phyloP scores from a whole-genome alignment of 257 asterid species.

The Ballota nigra region DNA sequence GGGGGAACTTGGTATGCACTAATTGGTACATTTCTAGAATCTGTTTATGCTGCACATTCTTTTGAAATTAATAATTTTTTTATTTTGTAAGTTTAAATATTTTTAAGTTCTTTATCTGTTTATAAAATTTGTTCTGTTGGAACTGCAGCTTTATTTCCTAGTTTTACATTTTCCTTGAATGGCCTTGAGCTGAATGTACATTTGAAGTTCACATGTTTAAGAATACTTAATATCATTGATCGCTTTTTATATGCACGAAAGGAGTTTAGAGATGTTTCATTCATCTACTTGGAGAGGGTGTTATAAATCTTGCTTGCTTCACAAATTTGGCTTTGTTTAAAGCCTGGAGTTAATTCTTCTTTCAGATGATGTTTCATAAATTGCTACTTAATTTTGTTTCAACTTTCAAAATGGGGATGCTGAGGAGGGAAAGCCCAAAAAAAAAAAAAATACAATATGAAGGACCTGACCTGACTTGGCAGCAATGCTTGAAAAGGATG shows the following conservation, averaged over 20 bases:
- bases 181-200: background rate
- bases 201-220: constrained; percentile 9
- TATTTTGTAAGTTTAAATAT: background rate
- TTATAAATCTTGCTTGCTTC: background rate
- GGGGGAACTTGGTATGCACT: background rate
- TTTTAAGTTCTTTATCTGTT: background rate
- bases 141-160: constrained; percentile 6
- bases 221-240: constrained; percentile 2
- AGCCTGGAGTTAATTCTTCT: background rate
- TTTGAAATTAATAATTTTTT: background rate
- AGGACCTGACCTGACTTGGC: constrained; percentile 98
- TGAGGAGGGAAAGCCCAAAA: constrained; percentile 89
- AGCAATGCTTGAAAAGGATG: constrained; percentile 99
- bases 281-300: constrained; percentile 11
- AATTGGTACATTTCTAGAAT: background rate
- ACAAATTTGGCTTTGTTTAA: background rate
- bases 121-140: background rate
- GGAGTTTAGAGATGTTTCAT: background rate
- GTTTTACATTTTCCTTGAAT: background rate
- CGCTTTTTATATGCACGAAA: background rate
- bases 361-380: constrained; percentile 4
- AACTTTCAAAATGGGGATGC: constrained; percentile 66
- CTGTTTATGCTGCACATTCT: background rate
- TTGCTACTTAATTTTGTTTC: constrained; percentile 16
- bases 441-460: constrained; percentile 79